Base-by-base conservation (phyloP, 2,329 filamentous ascomycete genomes). In the Stagonosporopsis rhizophila region DNA sequence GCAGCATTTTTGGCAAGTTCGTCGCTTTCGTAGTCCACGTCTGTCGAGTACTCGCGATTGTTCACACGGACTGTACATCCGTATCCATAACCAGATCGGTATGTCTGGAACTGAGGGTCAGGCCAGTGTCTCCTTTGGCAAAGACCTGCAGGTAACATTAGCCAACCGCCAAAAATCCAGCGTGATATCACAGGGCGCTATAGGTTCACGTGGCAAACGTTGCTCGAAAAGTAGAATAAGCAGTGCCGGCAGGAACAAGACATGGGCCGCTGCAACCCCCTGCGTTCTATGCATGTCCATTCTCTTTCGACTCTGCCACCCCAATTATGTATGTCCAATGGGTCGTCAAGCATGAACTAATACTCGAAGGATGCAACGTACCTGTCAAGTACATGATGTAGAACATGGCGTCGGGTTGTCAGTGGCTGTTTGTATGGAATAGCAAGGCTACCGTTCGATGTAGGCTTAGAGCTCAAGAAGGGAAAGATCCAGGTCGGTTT, bases 91-190 rank as follows among this genome's bases (percentile, higher is more conserved):
- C 83, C 80, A 70, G 87, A 88, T 67, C 84, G 85, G 82, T 89
- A 92, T 71, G 88, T 89, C 79, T 95, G 89, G 83, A 96, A 98
- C 75, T 87, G 84, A 70, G 94, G 94, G 75, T 96, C 91, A 67
- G 87, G 88, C 94, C 94, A 98, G 78, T 92, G 91, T 77, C 94
- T 92, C 69, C 94, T 92, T 76, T 91, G 89, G 84, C 94, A 98
- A 72, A 97, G 89, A 80, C 92, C 94, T 98, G 75, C 58, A 48
- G 58, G 35, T 28, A 51, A 47, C 44, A 61, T 68, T 54, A 70
- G 73, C 75, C 69, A n/a, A 12, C 8, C 4, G 7, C 25, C 27
- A n/a, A 30, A 30, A n/a, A n/a, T 2, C 19, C n/a, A 20, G 23
- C 34, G 35, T 30, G n/a, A 20, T 42, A 22, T 28, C 28, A 23